Evolutionary conservation across 2,329 filamentous ascomycete genomes (phyloP).

Genomic region (Colletotrichum simmondsii): DNA sequence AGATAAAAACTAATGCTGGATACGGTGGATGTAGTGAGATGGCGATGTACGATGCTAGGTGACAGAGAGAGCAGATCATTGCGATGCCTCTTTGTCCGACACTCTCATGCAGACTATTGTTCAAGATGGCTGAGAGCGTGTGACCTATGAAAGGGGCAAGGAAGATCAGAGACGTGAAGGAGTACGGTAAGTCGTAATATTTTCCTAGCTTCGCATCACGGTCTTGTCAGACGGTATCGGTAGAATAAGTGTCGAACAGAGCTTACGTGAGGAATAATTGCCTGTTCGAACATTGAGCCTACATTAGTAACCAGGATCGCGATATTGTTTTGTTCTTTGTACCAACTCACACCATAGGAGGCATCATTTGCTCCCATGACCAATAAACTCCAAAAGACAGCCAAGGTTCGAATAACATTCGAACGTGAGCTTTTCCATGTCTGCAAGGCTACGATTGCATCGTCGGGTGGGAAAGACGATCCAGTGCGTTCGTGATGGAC

Average conservation of each 20-base stretch:
- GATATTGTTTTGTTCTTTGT: background rate
- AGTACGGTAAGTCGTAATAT: constrained; percentile 71
- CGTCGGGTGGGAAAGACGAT: background rate
- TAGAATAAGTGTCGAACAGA: no score
- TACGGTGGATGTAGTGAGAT: constrained; percentile 77
- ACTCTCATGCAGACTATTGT: constrained; percentile 71
- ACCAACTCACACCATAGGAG: constrained; percentile 66
- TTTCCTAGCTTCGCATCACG: constrained; percentile 17
- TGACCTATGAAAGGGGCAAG: constrained; percentile 75
- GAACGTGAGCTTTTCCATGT: constrained; percentile 70
- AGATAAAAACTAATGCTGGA: constrained; percentile 72
- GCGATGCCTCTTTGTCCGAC: constrained; percentile 79
- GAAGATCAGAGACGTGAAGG: constrained; percentile 74
- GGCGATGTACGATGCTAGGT: constrained; percentile 72
- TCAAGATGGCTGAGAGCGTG: constrained; percentile 69
- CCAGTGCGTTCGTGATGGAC: background rate
- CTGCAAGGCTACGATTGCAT: constrained; percentile 48
- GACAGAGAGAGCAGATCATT: constrained; percentile 69
- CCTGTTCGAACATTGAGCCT: constrained; percentile 35
- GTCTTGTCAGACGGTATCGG: background rate
- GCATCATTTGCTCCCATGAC: constrained; percentile 77
- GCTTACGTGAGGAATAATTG: constrained; percentile 51
- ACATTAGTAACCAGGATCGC: background rate
- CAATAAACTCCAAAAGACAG: constrained; percentile 70
- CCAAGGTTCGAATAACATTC: constrained; percentile 68